These are phyloP conservation scores for Penicillium sp. DNA, from an alignment of 2,329 filamentous ascomycete species.

Conservation along the genomic window DNA sequence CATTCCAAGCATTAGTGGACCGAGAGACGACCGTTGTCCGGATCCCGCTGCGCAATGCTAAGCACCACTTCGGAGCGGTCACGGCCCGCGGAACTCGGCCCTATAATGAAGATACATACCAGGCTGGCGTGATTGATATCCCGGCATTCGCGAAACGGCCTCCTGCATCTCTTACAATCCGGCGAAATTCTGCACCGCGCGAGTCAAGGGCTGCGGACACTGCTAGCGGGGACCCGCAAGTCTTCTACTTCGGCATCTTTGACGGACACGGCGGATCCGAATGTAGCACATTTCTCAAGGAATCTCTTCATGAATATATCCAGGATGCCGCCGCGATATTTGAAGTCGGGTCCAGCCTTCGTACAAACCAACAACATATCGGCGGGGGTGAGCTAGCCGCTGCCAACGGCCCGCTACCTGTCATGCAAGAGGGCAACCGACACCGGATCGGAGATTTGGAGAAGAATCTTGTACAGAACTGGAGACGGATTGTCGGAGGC, in stretches of 20 bases:
- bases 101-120: constrained; percentile 91
- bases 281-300: constrained; percentile 81
- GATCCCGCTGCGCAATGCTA: constrained; percentile 87
- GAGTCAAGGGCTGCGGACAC: constrained; percentile 68
- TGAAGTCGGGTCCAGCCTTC: constrained; percentile 72
- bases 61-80: constrained; percentile 88
- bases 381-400: constrained; percentile 12
- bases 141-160: constrained; percentile 86
- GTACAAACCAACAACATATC: constrained; percentile 33
- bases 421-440: constrained; percentile 55
- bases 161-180: constrained; percentile 61
- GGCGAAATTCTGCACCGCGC: constrained; percentile 43
- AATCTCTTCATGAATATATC: constrained; percentile 83
- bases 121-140: constrained; percentile 89
- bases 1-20: constrained; percentile 60
- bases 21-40: constrained; percentile 90
- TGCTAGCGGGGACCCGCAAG: constrained; percentile 83
- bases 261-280: constrained; percentile 91
- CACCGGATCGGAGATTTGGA: constrained; percentile 67
- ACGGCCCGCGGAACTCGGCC: constrained; percentile 76
- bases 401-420: constrained; percentile 40
- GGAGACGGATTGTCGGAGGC: constrained; percentile 82
- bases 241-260: constrained; percentile 97
- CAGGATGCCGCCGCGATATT: constrained; percentile 77
- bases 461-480: constrained; percentile 68